Conservation (phyloP, 257 asterid genomes). For the Scutellaria barbata region DNA sequence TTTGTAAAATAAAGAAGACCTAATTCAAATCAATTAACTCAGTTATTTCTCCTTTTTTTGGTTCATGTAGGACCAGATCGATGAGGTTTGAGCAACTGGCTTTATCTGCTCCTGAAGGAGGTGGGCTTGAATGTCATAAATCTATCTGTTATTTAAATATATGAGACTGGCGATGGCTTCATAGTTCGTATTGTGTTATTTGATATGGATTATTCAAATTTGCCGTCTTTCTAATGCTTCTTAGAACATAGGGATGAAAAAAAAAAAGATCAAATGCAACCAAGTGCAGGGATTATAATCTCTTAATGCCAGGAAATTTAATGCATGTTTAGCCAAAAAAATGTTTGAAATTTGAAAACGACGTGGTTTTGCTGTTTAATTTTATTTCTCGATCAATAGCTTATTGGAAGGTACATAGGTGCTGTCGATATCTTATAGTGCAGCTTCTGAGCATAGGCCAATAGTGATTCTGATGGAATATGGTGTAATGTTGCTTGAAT, state of each 20-base stretch:
- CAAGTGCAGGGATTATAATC: neutral
- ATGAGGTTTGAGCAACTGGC: slow-evolving; percentile 49
- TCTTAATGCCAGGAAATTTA: neutral
- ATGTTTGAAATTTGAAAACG: neutral
- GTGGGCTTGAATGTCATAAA: slow-evolving; percentile 60
- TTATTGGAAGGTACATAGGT: neutral
- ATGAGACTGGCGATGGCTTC: slow-evolving; percentile 27
- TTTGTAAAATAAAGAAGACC: neutral
- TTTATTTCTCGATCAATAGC: neutral
- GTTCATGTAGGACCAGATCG: slow-evolving; percentile 59
- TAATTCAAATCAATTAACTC: slow-evolving; percentile 18
- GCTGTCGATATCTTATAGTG: neutral
- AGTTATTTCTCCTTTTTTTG: neutral
- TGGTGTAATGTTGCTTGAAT: neutral
- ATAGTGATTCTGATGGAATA: neutral
- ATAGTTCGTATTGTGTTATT: slow-evolving; percentile 30
- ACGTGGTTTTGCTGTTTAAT: slow-evolving; percentile 2
- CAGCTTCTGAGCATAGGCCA: neutral
- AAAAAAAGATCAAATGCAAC: neutral
- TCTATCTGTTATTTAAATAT: slow-evolving; percentile 47
- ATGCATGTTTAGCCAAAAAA: neutral
- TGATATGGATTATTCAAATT: slow-evolving; percentile 1
- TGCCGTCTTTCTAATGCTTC: slow-evolving; percentile 20
- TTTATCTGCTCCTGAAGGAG: slow-evolving; percentile 44
- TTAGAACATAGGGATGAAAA: slow-evolving; percentile 8